These are phyloP conservation scores for Phytophthora colocasiae DNA, from an alignment of 352 stramenopile genomes.

Conservation along the genomic window DNA sequence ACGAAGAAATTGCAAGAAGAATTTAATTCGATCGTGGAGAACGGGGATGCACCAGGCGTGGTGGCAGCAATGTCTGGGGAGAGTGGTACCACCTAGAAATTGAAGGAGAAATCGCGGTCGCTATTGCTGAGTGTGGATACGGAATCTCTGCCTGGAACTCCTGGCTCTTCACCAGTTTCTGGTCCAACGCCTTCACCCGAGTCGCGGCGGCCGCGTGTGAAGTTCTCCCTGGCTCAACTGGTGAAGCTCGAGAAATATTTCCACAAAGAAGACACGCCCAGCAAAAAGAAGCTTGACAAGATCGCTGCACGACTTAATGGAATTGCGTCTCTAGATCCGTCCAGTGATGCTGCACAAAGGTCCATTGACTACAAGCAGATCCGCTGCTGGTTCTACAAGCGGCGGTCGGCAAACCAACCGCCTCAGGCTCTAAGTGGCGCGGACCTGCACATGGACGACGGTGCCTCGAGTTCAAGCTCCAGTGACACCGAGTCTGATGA, in stretches of 20 bases:
- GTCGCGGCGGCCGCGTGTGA: conserved; percentile 68
- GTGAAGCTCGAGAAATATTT: conserved; percentile 86
- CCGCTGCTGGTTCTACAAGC: conserved; percentile 90
- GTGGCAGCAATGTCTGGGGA: conserved; percentile 38
- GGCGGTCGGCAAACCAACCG: conserved; percentile 77
- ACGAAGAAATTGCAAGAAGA: conserved; percentile 84
- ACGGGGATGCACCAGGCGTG: conserved; percentile 39
- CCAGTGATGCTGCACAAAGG: conserved; percentile 62
- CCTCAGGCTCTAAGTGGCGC: conserved; percentile 69
- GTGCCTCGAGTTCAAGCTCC: conserved; percentile 49
- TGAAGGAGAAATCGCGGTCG: conserved; percentile 57
- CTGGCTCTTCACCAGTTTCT: conserved; percentile 64
- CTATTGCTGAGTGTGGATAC: conserved; percentile 64
- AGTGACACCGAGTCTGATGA: conserved; percentile 79
- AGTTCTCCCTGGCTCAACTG: conserved; percentile 81
- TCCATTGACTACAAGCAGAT: conserved; percentile 90
- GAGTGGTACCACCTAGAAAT: conserved; percentile 36
- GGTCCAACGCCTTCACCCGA: conserved; percentile 71
- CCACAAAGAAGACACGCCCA: conserved; percentile 83
- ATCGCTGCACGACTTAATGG: conserved; percentile 75
- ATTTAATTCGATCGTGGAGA: conserved; percentile 79
- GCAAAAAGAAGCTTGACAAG: conserved; percentile 83
- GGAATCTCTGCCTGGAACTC: conserved; percentile 61
- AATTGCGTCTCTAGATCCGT: conserved; percentile 61
- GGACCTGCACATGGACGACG: conserved; percentile 57